These are phyloP conservation scores for Pseudogymnoascus sp. DNA, from an alignment of 2,329 filamentous ascomycete genomes.

Conservation along the genomic window DNA sequence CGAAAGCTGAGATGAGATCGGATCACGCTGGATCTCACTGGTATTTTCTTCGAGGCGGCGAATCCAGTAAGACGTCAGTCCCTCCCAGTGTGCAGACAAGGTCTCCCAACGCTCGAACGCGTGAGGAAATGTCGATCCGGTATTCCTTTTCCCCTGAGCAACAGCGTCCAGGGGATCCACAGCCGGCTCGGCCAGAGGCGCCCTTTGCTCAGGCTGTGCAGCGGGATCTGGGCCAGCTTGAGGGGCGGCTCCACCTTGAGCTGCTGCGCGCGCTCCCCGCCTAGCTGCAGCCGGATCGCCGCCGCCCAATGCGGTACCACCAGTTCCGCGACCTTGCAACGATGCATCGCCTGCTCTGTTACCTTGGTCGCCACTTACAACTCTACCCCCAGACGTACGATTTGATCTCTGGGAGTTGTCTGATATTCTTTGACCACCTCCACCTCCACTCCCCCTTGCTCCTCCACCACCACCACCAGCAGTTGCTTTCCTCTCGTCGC, in stretches of 20 bases:
- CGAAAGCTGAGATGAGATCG: constrained; percentile 79
- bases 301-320: constrained; percentile 23
- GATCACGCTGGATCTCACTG: constrained; percentile 74
- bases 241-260: neutral
- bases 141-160: constrained; percentile 15
- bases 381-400: constrained; percentile 22
- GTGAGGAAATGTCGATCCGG: constrained; percentile 64
- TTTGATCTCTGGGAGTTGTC: constrained; percentile 27
- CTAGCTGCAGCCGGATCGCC: constrained; percentile 16
- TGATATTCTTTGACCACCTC: constrained; percentile 24
- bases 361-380: constrained; percentile 15
- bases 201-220: neutral
- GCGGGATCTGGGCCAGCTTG: neutral
- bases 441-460: constrained; percentile 20
- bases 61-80: constrained; percentile 95
- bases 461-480: constrained; percentile 41
- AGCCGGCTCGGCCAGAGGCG: constrained; percentile 1
- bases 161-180: neutral
- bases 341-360: constrained; percentile 17
- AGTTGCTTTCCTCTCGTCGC: constrained; percentile 54
- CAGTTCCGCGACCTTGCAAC: constrained; percentile 24
- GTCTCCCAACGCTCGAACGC: constrained; percentile 98
- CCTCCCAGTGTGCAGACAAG: constrained; percentile 95
- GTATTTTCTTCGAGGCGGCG: constrained; percentile 85
- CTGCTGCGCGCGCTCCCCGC: neutral